A percentile compares a stretch with the other conserved stretches of the same genome.
phyloP scores from a whole-genome alignment of 129 eudicot genomes.

The Artemisia tridentata region DNA sequence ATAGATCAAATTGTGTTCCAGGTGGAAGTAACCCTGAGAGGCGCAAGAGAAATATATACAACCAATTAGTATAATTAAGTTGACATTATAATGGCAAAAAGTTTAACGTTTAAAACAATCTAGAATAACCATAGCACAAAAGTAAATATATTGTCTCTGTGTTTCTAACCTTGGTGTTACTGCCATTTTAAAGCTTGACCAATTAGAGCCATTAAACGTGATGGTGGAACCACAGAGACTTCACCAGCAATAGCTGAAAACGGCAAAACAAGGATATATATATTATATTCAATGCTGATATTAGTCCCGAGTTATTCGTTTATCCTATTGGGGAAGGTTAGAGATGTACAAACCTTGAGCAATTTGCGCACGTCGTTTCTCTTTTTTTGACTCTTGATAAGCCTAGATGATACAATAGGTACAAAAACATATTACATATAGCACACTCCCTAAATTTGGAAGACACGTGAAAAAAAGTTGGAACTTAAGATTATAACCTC shows the following conservation, averaged over 20 bases:
- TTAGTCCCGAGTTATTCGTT: not conserved
- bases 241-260: slow-evolving; percentile 87
- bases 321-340: slow-evolving; percentile 3
- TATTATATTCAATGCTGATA: not conserved
- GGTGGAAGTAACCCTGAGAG: no score
- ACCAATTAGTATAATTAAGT: no score
- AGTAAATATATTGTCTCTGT: not conserved
- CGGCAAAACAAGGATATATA: not conserved
- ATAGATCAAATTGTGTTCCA: no score
- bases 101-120: no score
- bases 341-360: slow-evolving; percentile 66
- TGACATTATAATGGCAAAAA: no score
- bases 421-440: no score
- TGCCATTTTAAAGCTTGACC: slow-evolving; percentile 99
- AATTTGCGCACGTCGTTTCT: slow-evolving; percentile 86
- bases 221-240: slow-evolving; percentile 99
- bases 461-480: no score
- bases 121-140: no score
- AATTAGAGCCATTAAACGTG: slow-evolving; percentile 91
- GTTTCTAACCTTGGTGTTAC: slow-evolving; percentile 84
- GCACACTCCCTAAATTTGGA: no score
- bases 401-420: slow-evolving; percentile 43
- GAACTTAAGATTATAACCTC: no score
- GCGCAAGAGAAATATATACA: no score
- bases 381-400: slow-evolving; percentile 94